Base-by-base conservation (phyloP, 257 asterid genomes). In the Paulownia fortunei region DNA sequence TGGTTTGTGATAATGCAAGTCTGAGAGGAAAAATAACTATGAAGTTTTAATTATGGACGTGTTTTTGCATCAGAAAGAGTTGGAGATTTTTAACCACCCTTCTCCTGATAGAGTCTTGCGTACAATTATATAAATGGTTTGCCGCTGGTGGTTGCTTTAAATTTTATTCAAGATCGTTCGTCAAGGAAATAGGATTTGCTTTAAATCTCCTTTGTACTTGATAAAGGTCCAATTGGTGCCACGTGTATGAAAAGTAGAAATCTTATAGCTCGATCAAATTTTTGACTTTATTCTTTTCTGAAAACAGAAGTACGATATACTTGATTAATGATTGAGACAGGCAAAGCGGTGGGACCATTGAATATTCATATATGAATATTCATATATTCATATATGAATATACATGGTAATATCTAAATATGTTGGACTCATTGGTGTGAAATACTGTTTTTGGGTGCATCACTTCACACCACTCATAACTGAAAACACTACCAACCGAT, bases 321-420 rank as follows among this genome's bases (percentile, higher is more conserved):
- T 58, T 70, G 74, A 63, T 52, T 52, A 67, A 37, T 42, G 37
- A 15, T 75, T 78, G 51, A 41, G 6, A n/a, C 37, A 39, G 51
- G 66, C 54, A 46, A n/a, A 51, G 66, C 30, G 54, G 42, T 30
- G 21, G 41, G 54, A 21, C 36, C 47, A 55, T 74, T n/a, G 58
- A 12, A 55, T 34, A 24, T 37, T 11, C 16, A 34, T 11, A 12
- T 39, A 6, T 58, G 66, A 49, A 47, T 24, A 21, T 18, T 68
- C 62, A n/a, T n/a, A 55, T 34, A 24, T 37, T 11, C 16, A 34
- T 11, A 12, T 39, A 6, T 58, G 66, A 49, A 47, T 24, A 21
- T 46, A n/a, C 23, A 12, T 78, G 73, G 52, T 47, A 73, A 19
- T 80, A 49, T 26, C 15, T 19, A 55, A 73, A 32, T n/a, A 32